Percentiles rank a stretch among this genome's conserved stretches.
These are phyloP conservation scores for Stipa capillata DNA, from an alignment of 176 grass and related monocot species.

Conservation along the genomic window DNA sequence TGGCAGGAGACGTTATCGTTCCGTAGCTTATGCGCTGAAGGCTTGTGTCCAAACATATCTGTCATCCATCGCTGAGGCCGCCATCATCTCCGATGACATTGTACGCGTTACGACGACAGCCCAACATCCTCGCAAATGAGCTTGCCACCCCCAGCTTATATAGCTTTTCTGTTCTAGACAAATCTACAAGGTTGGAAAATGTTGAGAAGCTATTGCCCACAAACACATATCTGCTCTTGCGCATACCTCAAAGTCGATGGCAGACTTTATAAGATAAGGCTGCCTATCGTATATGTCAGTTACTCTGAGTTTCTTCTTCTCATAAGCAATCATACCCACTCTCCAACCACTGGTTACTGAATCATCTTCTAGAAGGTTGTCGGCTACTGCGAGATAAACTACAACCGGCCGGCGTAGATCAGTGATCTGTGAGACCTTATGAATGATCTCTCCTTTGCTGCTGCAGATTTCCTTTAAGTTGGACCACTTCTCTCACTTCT, in stretches of 20 bases:
- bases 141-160: slow-evolving; percentile 57
- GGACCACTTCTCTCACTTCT: slow-evolving; percentile 79
- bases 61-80: slow-evolving; percentile 77
- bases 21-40: no score
- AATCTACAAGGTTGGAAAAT: slow-evolving; percentile 81
- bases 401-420: slow-evolving; percentile 49
- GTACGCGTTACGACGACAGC: slow-evolving; percentile 75
- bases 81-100: slow-evolving; percentile 57
- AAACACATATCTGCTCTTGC: slow-evolving; percentile 72
- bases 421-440: slow-evolving; percentile 82
- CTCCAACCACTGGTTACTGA: slow-evolving; percentile 92
- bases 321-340: slow-evolving; percentile 72
- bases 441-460: slow-evolving; percentile 82
- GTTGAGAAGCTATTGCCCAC: slow-evolving; percentile 97
- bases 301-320: slow-evolving; percentile 86
- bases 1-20: no score
- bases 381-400: slow-evolving; percentile 94
- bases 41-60: slow-evolving; percentile 68
- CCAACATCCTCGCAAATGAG: slow-evolving; percentile 49
- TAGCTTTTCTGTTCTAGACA: slow-evolving; percentile 74
- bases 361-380: slow-evolving; percentile 86
- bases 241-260: slow-evolving; percentile 98
- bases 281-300: slow-evolving; percentile 64
- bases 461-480: slow-evolving; percentile 82
- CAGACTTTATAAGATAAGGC: slow-evolving; percentile 94